phyloP scores from a whole-genome alignment of 2,329 filamentous ascomycete genomes.

The Keithomyces neogunnii region DNA sequence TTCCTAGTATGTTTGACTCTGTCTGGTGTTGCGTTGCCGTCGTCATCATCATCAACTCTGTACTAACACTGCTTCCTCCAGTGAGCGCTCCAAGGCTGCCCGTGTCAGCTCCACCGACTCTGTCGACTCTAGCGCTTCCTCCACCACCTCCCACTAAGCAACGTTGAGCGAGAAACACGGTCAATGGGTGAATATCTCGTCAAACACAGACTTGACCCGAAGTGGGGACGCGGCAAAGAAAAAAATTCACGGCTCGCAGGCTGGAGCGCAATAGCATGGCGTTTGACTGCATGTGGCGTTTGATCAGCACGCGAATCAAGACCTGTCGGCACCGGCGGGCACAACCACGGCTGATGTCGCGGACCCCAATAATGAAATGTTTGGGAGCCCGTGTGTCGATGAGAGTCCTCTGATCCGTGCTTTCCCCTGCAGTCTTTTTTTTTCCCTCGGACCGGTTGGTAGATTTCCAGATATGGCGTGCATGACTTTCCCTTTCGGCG shows the following conservation, averaged over 20 bases:
- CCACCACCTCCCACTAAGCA: slow-evolving; percentile 4
- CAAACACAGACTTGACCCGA: no score
- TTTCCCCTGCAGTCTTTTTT: no score
- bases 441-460: no score
- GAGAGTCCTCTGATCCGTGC: no score
- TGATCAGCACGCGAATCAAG: background rate
- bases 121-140: slow-evolving; percentile 21
- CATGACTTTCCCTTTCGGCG: no score
- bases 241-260: background rate
- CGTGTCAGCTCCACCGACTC: slow-evolving; percentile 28
- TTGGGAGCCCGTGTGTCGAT: no score
- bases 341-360: no score
- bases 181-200: no score
- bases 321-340: background rate
- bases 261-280: background rate
- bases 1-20: slow-evolving; percentile 28
- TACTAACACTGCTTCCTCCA: slow-evolving; percentile 13
- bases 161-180: background rate
- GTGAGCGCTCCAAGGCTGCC: slow-evolving; percentile 31
- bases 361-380: no score
- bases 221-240: background rate
- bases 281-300: background rate
- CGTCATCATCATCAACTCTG: background rate
- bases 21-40: background rate
- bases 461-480: no score